Conservation (phyloP, 1,284 basidiomycete genomes). For the Malassezia dermatis region DNA sequence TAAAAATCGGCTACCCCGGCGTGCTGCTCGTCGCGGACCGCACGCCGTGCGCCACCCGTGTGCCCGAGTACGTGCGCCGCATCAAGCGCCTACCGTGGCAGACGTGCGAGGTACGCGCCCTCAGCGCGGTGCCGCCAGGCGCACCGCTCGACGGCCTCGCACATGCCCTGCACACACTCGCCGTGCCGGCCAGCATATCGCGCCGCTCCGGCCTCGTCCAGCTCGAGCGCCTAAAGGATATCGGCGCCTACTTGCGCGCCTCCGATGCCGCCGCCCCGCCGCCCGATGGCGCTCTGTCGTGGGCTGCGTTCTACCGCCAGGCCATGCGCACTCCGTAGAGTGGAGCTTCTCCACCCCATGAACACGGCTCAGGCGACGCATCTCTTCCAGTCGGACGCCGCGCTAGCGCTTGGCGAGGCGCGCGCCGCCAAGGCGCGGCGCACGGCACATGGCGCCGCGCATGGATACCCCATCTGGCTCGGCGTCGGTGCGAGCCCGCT, state of each 20-base stretch:
- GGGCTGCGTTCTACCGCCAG: conserved; percentile 6
- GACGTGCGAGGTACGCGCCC: conserved; percentile 10
- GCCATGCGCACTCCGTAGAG: conserved; percentile 1
- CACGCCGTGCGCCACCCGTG: background rate
- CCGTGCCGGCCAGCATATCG: background rate
- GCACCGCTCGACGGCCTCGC: background rate
- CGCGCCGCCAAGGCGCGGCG: conserved; percentile 18
- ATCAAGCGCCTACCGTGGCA: conserved; percentile 15
- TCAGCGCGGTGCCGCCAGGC: background rate
- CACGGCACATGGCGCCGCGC: conserved; percentile 13
- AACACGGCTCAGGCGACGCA: conserved; percentile 7
- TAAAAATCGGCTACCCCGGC: conserved; percentile 17
- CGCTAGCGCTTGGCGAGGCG: conserved; percentile 14
- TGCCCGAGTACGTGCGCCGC: conserved; percentile 17
- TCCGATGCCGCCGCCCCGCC: background rate
- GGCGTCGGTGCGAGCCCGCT: conserved; percentile 4
- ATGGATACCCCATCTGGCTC: conserved; percentile 21
- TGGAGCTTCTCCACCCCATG: conserved; percentile 5
- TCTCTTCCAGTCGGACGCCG: conserved; percentile 22
- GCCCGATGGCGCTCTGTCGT: background rate
- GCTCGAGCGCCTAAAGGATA: conserved; percentile 8
- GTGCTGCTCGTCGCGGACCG: conserved; percentile 8
- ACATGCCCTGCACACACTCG: background rate
- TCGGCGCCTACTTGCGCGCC: background rate
- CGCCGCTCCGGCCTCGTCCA: conserved; percentile 13